Conservation (phyloP, 129 eudicot species). For the Kitagawia praeruptora region DNA sequence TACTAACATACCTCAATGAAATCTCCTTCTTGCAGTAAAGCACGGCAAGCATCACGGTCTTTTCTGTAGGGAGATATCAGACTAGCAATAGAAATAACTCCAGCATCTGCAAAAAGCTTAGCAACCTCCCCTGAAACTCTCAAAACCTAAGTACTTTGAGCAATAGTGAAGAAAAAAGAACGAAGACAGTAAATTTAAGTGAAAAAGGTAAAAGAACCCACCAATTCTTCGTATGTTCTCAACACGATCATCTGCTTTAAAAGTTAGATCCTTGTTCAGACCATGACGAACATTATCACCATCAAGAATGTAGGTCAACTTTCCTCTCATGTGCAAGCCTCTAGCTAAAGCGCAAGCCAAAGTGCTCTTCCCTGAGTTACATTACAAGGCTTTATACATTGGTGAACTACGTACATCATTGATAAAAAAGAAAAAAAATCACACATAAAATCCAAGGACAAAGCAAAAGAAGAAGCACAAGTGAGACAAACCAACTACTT, state of each 20-base stretch:
- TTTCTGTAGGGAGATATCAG: slow-evolving; percentile 87
- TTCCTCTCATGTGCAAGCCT: slow-evolving; percentile 70
- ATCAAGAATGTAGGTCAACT: slow-evolving; percentile 79
- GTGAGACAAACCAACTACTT: not conserved
- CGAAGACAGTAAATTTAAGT: not conserved
- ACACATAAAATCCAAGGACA: not conserved
- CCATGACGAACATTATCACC: slow-evolving; percentile 98
- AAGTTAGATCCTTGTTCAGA: slow-evolving; percentile 73
- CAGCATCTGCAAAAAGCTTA: slow-evolving; percentile 93
- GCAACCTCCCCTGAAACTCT: slow-evolving; percentile 78
- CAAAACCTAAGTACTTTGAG: not conserved
- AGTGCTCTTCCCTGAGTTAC: slow-evolving; percentile 83
- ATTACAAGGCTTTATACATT: slow-evolving; percentile 1
- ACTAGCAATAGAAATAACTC: slow-evolving; percentile 91
- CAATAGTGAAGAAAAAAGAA: not conserved
- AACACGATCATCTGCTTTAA: slow-evolving; percentile 83
- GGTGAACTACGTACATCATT: not conserved
- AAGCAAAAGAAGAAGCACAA: slow-evolving; percentile 1
- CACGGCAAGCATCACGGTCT: slow-evolving; percentile 86
- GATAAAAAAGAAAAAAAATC: not conserved
- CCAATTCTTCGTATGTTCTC: slow-evolving; percentile 93
- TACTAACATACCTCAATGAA: slow-evolving; percentile 65
- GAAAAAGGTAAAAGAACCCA: slow-evolving; percentile 23
- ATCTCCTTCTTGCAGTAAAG: slow-evolving; percentile 72
- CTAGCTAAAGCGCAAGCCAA: slow-evolving; percentile 76